Conservation (phyloP, 768 basidiomycete species). For the Hortiboletus campestris region DNA sequence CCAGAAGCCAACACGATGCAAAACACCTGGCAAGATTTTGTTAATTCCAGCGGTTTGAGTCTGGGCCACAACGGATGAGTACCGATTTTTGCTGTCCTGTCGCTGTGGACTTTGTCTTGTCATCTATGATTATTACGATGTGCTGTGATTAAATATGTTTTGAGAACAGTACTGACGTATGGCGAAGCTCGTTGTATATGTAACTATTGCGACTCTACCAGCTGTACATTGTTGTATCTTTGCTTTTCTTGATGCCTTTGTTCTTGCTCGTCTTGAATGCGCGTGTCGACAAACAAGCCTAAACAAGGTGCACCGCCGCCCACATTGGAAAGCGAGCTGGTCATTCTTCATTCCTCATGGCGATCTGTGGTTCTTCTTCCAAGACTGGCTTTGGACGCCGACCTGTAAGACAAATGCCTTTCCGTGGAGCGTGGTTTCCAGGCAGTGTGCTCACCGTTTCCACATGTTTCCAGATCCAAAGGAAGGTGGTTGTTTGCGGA, state of each 20-base stretch:
- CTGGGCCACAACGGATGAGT: slow-evolving; percentile 13
- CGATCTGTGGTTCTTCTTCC: slow-evolving; percentile 55
- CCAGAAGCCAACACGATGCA: slow-evolving; percentile 61
- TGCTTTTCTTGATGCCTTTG: slow-evolving; percentile 14
- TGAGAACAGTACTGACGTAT: slow-evolving; percentile 5
- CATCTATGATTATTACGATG: slow-evolving; percentile 1
- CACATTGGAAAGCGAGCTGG: too few species aligned
- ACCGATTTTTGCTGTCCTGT: background rate
- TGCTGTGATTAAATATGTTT: slow-evolving; percentile 10
- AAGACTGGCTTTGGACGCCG: slow-evolving; percentile 52
- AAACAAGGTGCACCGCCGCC: slow-evolving; percentile 17
- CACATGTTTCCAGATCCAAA: slow-evolving; percentile 40
- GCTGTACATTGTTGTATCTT: slow-evolving; percentile 17
- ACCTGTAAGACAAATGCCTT: slow-evolving; percentile 23
- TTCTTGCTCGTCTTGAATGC: background rate
- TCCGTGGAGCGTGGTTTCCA: slow-evolving; percentile 4
- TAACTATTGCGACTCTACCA: slow-evolving; percentile 17
- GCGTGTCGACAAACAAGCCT: slow-evolving; percentile 17
- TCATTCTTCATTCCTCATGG: slow-evolving; percentile 36
- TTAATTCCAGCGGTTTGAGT: slow-evolving; percentile 32
- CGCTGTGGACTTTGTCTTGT: slow-evolving; percentile 10
- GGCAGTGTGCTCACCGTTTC: slow-evolving; percentile 11
- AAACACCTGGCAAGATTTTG: slow-evolving; percentile 64
- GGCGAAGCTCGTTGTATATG: slow-evolving; percentile 10
- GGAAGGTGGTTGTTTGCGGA: slow-evolving; percentile 87